Conservation (phyloP, 495 filamentous ascomycete species). For the Neurospora pannonica region DNA sequence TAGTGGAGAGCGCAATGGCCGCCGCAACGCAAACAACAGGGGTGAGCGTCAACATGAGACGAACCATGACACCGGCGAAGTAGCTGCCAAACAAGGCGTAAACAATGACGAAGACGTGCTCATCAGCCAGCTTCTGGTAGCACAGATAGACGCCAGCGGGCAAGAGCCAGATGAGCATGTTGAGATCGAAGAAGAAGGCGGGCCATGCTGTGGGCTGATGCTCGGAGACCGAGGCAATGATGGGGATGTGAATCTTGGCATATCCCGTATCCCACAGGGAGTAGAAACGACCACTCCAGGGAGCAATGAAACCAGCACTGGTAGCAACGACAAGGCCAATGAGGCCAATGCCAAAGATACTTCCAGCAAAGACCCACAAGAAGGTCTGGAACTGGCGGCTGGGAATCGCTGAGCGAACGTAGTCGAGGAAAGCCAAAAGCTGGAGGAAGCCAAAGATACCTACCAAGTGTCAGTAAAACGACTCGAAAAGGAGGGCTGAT, state of each 20-base stretch:
- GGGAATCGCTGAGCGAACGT: conserved; percentile 74
- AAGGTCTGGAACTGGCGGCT: conserved; percentile 89
- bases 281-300: conserved; percentile 98
- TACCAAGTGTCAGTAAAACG: conserved; percentile 30
- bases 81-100: conserved; percentile 93
- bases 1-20: conserved; percentile 77
- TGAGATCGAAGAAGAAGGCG: conserved; percentile 98
- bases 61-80: conserved; percentile 99
- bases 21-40: conserved; percentile 94
- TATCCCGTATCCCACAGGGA: conserved; percentile 99
- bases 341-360: conserved; percentile 52
- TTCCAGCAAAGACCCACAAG: conserved; percentile 68
- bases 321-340: conserved; percentile 69
- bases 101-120: conserved; percentile 97
- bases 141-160: conserved; percentile 97
- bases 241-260: conserved; percentile 98
- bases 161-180: conserved; percentile 98
- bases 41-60: conserved; percentile 94
- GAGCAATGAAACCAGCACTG: conserved; percentile 81
- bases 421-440: conserved; percentile 88
- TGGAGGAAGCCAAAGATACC: conserved; percentile 95
- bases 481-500: neutral
- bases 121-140: conserved; percentile 85
- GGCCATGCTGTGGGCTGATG: conserved; percentile 99
- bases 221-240: conserved; percentile 98